Evolutionary conservation across 2,329 filamentous ascomycete genomes (phyloP).

Genomic region (Bipolaris cookei): DNA sequence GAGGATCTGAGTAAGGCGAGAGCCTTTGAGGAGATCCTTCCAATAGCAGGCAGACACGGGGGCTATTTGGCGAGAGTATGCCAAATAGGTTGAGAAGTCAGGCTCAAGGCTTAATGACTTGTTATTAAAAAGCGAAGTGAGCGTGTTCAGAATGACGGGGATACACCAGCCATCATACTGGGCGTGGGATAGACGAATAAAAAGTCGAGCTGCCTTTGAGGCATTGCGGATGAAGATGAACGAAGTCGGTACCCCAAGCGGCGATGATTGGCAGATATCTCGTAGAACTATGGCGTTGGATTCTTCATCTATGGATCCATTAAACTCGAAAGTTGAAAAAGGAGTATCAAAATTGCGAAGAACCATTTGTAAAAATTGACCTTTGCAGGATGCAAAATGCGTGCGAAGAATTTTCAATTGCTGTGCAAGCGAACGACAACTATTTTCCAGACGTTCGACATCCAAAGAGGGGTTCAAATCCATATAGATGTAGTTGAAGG

Average conservation of each 20-base stretch:
- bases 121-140: constrained; percentile 2
- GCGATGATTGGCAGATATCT: neutral
- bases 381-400: neutral
- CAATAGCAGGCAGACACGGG: neutral
- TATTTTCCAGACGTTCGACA: neutral
- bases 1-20: neutral
- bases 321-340: neutral
- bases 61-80: neutral
- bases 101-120: neutral
- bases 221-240: constrained; percentile 8
- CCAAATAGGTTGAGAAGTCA: neutral
- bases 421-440: neutral
- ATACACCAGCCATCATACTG: constrained; percentile 22
- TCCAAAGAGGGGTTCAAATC: neutral
- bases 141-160: neutral
- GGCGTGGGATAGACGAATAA: constrained; percentile 21
- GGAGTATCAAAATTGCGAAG: neutral
- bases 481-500: neutral
- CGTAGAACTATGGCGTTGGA: neutral
- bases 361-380: neutral
- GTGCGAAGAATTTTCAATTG: neutral
- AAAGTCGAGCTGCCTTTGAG: neutral
- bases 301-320: neutral
- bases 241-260: neutral
- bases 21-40: neutral